Evolutionary conservation across 2,329 filamentous ascomycete species (phyloP).

Genomic region (Scedosporium aurantiacum): DNA sequence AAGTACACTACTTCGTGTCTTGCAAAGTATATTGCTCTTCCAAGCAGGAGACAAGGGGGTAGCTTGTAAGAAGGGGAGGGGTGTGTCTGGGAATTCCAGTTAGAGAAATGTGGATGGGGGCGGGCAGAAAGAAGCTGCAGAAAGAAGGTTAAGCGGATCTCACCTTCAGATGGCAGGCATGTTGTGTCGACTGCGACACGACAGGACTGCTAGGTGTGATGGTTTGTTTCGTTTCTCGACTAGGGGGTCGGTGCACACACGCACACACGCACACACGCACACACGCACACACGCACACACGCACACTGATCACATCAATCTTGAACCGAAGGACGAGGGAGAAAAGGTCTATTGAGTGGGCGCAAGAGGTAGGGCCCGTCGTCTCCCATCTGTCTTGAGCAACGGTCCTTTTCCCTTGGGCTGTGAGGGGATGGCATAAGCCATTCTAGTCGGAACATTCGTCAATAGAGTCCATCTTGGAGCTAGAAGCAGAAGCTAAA

Average conservation of each 20-base stretch:
- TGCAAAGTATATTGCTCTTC: no score
- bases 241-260: not conserved
- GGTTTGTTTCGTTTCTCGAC: constrained; percentile 4
- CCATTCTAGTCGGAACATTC: no score
- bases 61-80: not conserved
- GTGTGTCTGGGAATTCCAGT: not conserved
- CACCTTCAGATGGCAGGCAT: constrained; percentile 5
- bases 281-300: not conserved
- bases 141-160: constrained; percentile 1
- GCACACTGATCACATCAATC: not conserved
- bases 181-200: not conserved
- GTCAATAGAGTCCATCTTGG: no score
- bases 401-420: not conserved
- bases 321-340: not conserved
- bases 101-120: not conserved
- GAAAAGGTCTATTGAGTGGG: not conserved
- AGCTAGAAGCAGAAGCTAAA: not conserved
- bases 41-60: no score
- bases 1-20: no score
- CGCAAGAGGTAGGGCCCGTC: not conserved
- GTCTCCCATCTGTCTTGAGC: not conserved
- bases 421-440: not conserved
- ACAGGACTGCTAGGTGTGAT: not conserved
- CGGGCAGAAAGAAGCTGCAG: not conserved
- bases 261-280: no score